Percentiles rank a stretch among this genome's conserved stretches.
Conservation (phyloP, 176 grass and related monocot species). For the Lolium rigidum region DNA sequence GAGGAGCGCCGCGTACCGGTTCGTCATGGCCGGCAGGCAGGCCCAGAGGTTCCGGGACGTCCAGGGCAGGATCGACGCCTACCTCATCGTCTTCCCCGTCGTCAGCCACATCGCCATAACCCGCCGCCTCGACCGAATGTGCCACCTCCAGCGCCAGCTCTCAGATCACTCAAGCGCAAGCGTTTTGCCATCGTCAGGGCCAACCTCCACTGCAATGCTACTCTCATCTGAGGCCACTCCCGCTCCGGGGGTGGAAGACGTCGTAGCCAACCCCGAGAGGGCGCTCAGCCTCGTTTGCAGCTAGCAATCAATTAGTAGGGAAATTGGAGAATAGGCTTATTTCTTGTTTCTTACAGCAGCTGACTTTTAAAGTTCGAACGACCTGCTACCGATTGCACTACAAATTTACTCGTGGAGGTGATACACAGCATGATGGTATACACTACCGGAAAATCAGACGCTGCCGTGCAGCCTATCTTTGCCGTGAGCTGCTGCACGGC, state of each 20-base stretch:
- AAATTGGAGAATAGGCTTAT: not conserved
- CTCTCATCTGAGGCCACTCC: not conserved
- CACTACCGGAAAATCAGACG: no score
- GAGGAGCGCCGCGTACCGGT: no score
- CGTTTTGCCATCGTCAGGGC: not conserved
- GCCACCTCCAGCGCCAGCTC: not conserved
- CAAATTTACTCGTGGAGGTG: slow-evolving; percentile 65
- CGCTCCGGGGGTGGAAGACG: not conserved
- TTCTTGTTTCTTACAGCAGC: not conserved
- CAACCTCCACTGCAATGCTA: not conserved
- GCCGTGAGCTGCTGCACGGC: no score
- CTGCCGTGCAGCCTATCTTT: no score
- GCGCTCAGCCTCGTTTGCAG: not conserved
- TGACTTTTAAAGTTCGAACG: not conserved
- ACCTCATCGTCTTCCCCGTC: not conserved
- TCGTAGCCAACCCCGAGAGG: not conserved
- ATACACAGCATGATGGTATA: slow-evolving; percentile 73
- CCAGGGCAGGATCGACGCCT: not conserved
- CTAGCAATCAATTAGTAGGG: not conserved
- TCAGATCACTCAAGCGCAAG: no score
- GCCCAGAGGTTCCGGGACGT: not conserved
- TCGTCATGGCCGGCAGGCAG: no score
- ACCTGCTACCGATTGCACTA: not conserved
- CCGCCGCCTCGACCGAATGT: not conserved
- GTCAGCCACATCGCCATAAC: slow-evolving; percentile 1